Percentiles rank a stretch among this genome's conserved stretches.
These are phyloP conservation scores for Apophysomyces variabilis DNA, from an alignment of 371 early-diverging fungal genomes.

Conservation along the genomic window DNA sequence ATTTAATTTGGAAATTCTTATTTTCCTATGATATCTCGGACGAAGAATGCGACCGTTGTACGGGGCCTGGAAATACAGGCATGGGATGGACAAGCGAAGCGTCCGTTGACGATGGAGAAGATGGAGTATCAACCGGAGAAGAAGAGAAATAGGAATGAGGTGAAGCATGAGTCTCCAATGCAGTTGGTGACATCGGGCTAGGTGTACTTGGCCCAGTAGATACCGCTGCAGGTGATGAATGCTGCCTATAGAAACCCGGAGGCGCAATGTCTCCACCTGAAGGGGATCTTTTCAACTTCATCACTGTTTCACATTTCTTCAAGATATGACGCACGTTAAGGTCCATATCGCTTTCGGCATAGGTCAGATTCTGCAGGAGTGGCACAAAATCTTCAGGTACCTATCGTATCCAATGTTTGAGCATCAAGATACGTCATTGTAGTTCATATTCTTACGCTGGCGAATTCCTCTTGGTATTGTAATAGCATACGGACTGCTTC, in stretches of 20 bases:
- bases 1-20: no score
- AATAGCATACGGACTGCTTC: slow-evolving; percentile 75
- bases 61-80: no score
- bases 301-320: slow-evolving; percentile 65
- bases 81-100: background rate
- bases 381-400: slow-evolving; percentile 73
- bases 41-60: no score
- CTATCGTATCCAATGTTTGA: slow-evolving; percentile 20
- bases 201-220: background rate
- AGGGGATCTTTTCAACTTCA: slow-evolving; percentile 50
- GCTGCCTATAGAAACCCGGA: slow-evolving; percentile 35
- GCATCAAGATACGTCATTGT: background rate
- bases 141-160: background rate
- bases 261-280: slow-evolving; percentile 19
- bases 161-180: background rate
- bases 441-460: slow-evolving; percentile 51
- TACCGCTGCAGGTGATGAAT: slow-evolving; percentile 42
- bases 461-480: slow-evolving; percentile 75
- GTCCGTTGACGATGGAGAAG: background rate
- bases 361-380: slow-evolving; percentile 58
- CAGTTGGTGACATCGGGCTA: background rate
- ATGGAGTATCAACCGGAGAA: slow-evolving; percentile 1
- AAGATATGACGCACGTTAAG: slow-evolving; percentile 67
- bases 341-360: slow-evolving; percentile 60
- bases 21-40: no score